Percentiles rank a stretch among this genome's conserved stretches.
phyloP scores from a whole-genome alignment of 1,139 yeast species.

The Scheffersomyces insectosa region DNA sequence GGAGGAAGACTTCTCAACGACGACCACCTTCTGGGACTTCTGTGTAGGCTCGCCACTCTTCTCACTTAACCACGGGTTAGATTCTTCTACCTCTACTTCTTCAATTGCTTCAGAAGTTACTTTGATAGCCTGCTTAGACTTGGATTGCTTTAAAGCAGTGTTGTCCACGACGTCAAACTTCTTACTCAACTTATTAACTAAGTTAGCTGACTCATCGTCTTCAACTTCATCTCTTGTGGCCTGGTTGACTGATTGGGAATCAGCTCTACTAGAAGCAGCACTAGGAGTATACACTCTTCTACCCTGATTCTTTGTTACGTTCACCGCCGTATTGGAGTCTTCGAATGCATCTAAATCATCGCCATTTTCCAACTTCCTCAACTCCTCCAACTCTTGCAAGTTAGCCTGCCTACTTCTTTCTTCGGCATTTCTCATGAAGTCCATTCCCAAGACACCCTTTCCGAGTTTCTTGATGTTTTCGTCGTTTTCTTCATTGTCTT shows the following conservation, averaged over 20 bases:
- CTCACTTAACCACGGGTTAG: conserved; percentile 70
- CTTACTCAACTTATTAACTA: conserved; percentile 40
- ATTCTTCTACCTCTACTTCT: conserved; percentile 31
- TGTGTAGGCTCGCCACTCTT: conserved; percentile 30
- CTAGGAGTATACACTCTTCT: conserved; percentile 83
- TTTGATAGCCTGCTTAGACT: conserved; percentile 7
- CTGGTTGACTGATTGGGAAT: conserved; percentile 42
- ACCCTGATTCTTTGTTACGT: conserved; percentile 65
- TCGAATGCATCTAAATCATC: conserved; percentile 41
- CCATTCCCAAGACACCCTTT: conserved; percentile 91
- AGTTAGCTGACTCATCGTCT: conserved; percentile 53
- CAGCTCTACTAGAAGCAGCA: conserved; percentile 46
- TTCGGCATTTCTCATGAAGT: conserved; percentile 89
- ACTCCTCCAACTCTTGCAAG: conserved; percentile 48
- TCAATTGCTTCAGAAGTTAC: conserved; percentile 4
- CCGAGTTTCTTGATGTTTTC: conserved; percentile 51
- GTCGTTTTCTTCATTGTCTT: conserved; percentile 33
- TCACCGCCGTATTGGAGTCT: conserved; percentile 37
- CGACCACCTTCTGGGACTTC: conserved; percentile 53
- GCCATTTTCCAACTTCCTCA: conserved; percentile 49
- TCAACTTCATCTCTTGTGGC: conserved; percentile 50
- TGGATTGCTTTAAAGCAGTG: conserved; percentile 2
- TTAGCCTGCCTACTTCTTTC: conserved; percentile 60
- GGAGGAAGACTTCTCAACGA: conserved; percentile 61
- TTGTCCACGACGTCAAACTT: conserved; percentile 20